These are phyloP conservation scores for Obelidium mucronatum DNA, from an alignment of 192 early-diverging fungal species.

Conservation along the genomic window DNA sequence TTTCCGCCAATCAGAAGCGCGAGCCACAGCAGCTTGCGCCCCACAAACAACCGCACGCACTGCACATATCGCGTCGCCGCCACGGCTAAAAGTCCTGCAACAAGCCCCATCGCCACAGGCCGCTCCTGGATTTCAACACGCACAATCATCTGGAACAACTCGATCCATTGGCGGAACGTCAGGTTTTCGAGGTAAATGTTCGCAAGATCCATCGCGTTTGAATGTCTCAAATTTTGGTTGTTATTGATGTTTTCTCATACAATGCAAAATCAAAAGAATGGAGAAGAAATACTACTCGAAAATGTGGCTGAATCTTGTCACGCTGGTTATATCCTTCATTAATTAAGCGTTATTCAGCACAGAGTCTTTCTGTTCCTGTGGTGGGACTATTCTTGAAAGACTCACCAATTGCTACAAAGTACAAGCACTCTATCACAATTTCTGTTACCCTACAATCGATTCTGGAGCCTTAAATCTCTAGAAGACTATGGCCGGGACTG, in stretches of 20 bases:
- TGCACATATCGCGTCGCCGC: not conserved
- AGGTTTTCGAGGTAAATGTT: not conserved
- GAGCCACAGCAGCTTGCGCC: not conserved
- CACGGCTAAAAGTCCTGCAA: not conserved
- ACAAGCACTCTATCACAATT: not conserved
- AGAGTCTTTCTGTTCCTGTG: not conserved
- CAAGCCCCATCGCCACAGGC: not conserved
- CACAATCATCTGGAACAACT: not conserved
- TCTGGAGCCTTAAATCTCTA: not conserved
- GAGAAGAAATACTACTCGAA: not conserved
- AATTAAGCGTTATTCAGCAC: not conserved
- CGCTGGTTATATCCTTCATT: not conserved
- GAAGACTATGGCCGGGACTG: not conserved
- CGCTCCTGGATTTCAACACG: not conserved
- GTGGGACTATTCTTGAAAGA: no score
- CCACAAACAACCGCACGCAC: not conserved
- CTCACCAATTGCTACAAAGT: no score
- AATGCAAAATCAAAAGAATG: no score
- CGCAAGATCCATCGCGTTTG: not conserved
- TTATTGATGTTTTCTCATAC: no score
- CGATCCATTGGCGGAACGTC: not conserved
- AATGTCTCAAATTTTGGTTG: not conserved
- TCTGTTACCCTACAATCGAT: not conserved
- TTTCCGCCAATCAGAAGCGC: not conserved
- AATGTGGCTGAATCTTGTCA: not conserved